phyloP scores from a whole-genome alignment of 2,329 filamentous ascomycete species.

The Septoria petroselini region DNA sequence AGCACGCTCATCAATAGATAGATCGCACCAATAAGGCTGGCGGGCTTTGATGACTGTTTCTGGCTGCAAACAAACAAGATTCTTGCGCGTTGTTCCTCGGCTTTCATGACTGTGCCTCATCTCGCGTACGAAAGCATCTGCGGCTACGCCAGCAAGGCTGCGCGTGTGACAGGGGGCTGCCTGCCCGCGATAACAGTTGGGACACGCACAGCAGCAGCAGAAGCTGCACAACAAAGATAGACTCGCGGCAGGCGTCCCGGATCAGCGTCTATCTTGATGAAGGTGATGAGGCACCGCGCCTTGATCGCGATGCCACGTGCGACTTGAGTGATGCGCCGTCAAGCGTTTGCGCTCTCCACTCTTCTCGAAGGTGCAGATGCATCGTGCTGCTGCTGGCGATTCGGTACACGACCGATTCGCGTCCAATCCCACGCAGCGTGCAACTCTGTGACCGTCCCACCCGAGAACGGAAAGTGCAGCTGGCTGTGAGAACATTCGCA shows the following conservation, averaged over 20 bases:
- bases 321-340: conserved; percentile 20
- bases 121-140: conserved; percentile 23
- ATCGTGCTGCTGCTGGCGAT: no score
- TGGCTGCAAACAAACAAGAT: conserved; percentile 9
- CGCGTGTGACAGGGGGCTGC: conserved; percentile 17
- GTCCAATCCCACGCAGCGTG: conserved; percentile 1
- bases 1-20: no score
- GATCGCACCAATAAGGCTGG: conserved; percentile 1
- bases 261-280: conserved; percentile 32
- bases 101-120: conserved; percentile 18
- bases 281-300: conserved; percentile 17
- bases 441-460: no score
- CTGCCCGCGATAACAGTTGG: background rate
- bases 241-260: conserved; percentile 29
- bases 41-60: conserved; percentile 5
- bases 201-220: conserved; percentile 10
- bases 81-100: background rate
- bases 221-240: conserved; percentile 25
- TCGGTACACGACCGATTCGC: conserved; percentile 9
- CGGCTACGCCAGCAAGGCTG: conserved; percentile 23
- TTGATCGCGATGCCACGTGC: conserved; percentile 28
- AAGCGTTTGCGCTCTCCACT: conserved; percentile 19
- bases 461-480: no score
- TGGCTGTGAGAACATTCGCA: conserved; percentile 9
- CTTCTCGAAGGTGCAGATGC: conserved; percentile 10